Conservation (phyloP, 768 basidiomycete species). For the Leccinum boreale region DNA sequence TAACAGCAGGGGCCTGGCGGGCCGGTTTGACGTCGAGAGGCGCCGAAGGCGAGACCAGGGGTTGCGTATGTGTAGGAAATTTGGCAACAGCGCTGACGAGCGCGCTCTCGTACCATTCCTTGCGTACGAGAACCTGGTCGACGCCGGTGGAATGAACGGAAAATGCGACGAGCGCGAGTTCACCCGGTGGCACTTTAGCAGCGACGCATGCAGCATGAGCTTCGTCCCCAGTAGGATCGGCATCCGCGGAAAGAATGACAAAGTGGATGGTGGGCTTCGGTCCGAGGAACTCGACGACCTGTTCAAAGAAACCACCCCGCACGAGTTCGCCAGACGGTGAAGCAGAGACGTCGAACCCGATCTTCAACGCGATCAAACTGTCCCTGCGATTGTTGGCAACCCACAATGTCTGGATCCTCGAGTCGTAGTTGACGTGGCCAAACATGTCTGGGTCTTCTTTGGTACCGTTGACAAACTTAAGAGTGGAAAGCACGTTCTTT, state of each 20-base stretch:
- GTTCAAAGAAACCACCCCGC: constrained; percentile 68
- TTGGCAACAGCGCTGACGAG: constrained; percentile 38
- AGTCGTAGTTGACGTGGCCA: constrained; percentile 82
- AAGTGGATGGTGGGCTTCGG: constrained; percentile 87
- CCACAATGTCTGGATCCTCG: constrained; percentile 84
- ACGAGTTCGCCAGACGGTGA: constrained; percentile 59
- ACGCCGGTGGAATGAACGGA: constrained; percentile 89
- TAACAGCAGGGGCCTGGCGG: constrained; percentile 29
- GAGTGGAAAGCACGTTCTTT: constrained; percentile 69
- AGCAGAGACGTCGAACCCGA: constrained; percentile 60
- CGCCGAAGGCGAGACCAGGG: constrained; percentile 23
- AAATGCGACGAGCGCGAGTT: constrained; percentile 80
- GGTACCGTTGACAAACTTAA: constrained; percentile 69
- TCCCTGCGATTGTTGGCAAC: constrained; percentile 82
- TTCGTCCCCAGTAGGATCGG: constrained; percentile 79
- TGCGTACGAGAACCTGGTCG: constrained; percentile 82
- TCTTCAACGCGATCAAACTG: constrained; percentile 77
- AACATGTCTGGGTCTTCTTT: constrained; percentile 84
- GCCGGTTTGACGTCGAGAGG: constrained; percentile 19
- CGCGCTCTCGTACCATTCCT: constrained; percentile 81
- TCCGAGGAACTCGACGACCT: constrained; percentile 78
- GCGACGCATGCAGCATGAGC: constrained; percentile 82
- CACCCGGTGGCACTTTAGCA: constrained; percentile 71
- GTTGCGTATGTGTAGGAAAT: constrained; percentile 47
- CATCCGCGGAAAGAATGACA: constrained; percentile 81